These are phyloP conservation scores for Neofusicoccum cordaticola DNA, from an alignment of 2,329 filamentous ascomycete species.

Conservation along the genomic window DNA sequence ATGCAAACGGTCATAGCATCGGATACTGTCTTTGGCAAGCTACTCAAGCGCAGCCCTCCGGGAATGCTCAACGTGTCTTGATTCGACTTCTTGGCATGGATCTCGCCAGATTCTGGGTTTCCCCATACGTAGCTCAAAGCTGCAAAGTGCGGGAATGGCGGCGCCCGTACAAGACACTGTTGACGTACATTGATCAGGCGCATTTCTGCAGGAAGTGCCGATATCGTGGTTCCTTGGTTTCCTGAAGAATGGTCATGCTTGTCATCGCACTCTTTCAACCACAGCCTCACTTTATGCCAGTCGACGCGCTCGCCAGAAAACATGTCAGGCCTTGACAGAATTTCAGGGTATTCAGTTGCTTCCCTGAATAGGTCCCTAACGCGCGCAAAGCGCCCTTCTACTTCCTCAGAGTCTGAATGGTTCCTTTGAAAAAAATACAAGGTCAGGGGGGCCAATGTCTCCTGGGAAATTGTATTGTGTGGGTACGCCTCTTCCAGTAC, in stretches of 20 bases:
- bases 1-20: neutral
- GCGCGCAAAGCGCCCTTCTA: too few relatives aligned
- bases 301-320: neutral
- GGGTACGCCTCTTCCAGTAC: neutral
- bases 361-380: neutral
- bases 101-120: neutral
- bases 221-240: too few relatives aligned
- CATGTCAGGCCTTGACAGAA: neutral
- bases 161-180: neutral
- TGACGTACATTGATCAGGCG: neutral
- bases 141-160: neutral
- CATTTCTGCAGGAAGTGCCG: neutral
- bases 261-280: neutral
- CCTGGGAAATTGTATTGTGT: too few relatives aligned
- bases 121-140: neutral
- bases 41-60: neutral
- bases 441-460: too few relatives aligned
- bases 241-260: neutral
- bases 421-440: too few relatives aligned
- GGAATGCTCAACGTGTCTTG: neutral
- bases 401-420: too few relatives aligned
- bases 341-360: neutral
- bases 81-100: neutral
- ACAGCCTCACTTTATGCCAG: neutral
- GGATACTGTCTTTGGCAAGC: neutral